Evolutionary conservation across 805 yeast genomes (phyloP).

Genomic region (Suhomyces pyralidae): DNA sequence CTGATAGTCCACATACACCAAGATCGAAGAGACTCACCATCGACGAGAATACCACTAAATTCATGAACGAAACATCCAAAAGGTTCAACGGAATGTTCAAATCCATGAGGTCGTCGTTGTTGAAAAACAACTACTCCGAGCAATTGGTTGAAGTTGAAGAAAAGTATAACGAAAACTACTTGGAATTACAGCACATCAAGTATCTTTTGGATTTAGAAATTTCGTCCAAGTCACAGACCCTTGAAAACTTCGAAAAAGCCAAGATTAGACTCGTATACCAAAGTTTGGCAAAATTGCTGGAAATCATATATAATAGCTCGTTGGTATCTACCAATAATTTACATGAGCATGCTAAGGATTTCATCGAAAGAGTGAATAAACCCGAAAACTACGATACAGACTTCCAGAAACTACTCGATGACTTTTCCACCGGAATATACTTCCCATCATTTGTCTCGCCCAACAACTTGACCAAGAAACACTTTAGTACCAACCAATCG

Average conservation of each 20-base stretch:
- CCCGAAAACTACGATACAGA: constrained; percentile 22
- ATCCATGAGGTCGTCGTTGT: constrained; percentile 28
- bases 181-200: constrained; percentile 29
- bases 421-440: constrained; percentile 38
- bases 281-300: constrained; percentile 33
- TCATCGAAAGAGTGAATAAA: constrained; percentile 18
- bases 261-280: constrained; percentile 34
- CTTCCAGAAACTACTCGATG: constrained; percentile 18
- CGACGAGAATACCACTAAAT: constrained; percentile 3
- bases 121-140: constrained; percentile 29
- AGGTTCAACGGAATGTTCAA: constrained; percentile 23
- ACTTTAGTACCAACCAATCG: constrained; percentile 22
- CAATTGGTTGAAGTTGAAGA: constrained; percentile 25
- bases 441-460: constrained; percentile 36
- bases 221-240: constrained; percentile 13
- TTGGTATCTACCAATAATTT: constrained; percentile 22
- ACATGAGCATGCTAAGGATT: constrained; percentile 20
- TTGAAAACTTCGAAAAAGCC: constrained; percentile 34
- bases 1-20: neutral
- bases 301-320: constrained; percentile 27
- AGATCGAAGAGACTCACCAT: neutral
- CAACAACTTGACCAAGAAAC: constrained; percentile 18
- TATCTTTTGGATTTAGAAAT: constrained; percentile 31
- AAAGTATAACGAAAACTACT: constrained; percentile 33
- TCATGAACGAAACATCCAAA: constrained; percentile 23